These are phyloP conservation scores for Andrographis paniculata DNA, from an alignment of 305 asterid genomes.

Conservation along the genomic window DNA sequence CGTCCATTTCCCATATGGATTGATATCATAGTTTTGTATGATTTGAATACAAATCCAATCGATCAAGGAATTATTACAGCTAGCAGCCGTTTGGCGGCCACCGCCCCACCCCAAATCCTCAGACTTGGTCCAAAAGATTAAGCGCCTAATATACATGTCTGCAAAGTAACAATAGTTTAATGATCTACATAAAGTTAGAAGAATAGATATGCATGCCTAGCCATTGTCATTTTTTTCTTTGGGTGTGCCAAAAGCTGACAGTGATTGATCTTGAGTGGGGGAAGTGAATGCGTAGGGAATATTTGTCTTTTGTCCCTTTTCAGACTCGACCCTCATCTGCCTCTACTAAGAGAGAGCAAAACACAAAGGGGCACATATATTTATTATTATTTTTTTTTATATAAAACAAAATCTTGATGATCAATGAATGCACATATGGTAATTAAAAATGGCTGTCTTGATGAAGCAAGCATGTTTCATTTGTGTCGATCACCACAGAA, in stretches of 20 bases:
- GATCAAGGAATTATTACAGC: too few relatives aligned
- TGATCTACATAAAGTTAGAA: neutral
- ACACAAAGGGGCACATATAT: too few relatives aligned
- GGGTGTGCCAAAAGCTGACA: constrained; percentile 45
- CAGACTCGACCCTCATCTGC: neutral
- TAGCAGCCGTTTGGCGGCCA: neutral
- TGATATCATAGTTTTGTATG: too few relatives aligned
- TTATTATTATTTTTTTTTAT: too few relatives aligned
- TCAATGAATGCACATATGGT: too few relatives aligned
- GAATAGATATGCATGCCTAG: neutral
- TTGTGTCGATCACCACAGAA: too few relatives aligned
- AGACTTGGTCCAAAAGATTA: neutral
- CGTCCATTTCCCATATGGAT: too few relatives aligned
- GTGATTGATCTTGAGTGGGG: constrained; percentile 17
- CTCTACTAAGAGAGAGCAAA: too few relatives aligned
- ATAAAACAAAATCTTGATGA: too few relatives aligned
- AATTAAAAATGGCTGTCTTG: too few relatives aligned
- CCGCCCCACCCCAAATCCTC: neutral
- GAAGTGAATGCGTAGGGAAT: constrained; percentile 14
- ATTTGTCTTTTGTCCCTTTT: constrained; percentile 8
- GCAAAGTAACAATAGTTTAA: neutral
- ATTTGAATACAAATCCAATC: too few relatives aligned
- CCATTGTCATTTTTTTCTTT: neutral
- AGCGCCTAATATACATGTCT: neutral
- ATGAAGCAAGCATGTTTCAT: too few relatives aligned